phyloP scores from a whole-genome alignment of 2,329 filamentous ascomycete species.

The Grosmannia huntii region DNA sequence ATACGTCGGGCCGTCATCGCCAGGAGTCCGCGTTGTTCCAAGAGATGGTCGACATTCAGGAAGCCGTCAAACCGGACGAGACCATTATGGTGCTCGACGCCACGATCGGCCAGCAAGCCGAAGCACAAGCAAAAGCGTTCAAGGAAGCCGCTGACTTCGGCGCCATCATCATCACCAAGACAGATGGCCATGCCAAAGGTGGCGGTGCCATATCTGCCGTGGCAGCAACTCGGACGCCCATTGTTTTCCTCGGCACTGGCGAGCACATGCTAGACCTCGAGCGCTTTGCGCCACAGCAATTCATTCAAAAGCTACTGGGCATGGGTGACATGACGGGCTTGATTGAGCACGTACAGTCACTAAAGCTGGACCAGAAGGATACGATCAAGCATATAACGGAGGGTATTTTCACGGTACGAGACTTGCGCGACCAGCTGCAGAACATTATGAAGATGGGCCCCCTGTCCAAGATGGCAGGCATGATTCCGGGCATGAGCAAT shows the following conservation, averaged over 20 bases:
- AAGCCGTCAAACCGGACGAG: conserved; percentile 80
- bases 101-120: conserved; percentile 90
- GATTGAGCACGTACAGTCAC: conserved; percentile 89
- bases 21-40: conserved; percentile 93
- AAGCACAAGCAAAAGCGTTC: conserved; percentile 90
- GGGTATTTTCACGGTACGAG: conserved; percentile 89
- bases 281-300: conserved; percentile 81
- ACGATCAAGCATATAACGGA: conserved; percentile 98
- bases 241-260: conserved; percentile 94
- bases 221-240: conserved; percentile 89
- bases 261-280: conserved; percentile 96
- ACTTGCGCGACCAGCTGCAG: conserved; percentile 84
- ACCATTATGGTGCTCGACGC: conserved; percentile 98
- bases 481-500: conserved; percentile 90
- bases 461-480: conserved; percentile 91
- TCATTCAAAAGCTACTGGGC: conserved; percentile 84
- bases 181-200: conserved; percentile 86
- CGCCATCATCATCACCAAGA: conserved; percentile 98
- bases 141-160: conserved; percentile 96
- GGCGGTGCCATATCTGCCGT: conserved; percentile 97
- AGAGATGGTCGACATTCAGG: conserved; percentile 95
- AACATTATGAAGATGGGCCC: conserved; percentile 99
- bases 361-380: conserved; percentile 95
- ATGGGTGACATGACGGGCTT: conserved; percentile 96
- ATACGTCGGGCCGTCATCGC: conserved; percentile 88